These are phyloP conservation scores for Penicillium diatomitis DNA, from an alignment of 495 filamentous ascomycete species.

Conservation along the genomic window DNA sequence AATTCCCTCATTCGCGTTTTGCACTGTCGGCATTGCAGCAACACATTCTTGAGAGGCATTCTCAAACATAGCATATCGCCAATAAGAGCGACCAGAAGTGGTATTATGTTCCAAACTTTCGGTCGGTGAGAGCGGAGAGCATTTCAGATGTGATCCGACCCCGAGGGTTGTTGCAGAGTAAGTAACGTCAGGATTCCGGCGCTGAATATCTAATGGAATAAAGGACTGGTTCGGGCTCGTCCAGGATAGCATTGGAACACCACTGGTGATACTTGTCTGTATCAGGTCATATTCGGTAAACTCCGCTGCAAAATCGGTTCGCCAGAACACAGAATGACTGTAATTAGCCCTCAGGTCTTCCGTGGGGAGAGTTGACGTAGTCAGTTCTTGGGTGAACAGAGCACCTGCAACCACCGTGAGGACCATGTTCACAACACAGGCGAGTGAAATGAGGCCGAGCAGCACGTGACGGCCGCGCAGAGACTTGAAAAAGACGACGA, in stretches of 20 bases:
- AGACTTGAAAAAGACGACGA: slow-evolving; percentile 25
- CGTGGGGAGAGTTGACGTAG: slow-evolving; percentile 19
- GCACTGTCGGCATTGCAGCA: slow-evolving; percentile 19
- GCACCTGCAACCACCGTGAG: slow-evolving; percentile 31
- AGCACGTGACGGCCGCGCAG: slow-evolving; percentile 24
- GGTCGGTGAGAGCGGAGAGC: slow-evolving; percentile 11
- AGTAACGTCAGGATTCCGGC: slow-evolving; percentile 16
- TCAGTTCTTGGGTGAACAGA: slow-evolving; percentile 30
- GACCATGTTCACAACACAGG: slow-evolving; percentile 27
- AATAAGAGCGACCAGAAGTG: slow-evolving; percentile 12
- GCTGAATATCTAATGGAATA: slow-evolving; percentile 19
- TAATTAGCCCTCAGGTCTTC: slow-evolving; percentile 22
- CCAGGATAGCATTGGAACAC: slow-evolving; percentile 30
- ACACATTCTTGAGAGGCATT: slow-evolving; percentile 19
- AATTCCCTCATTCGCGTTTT: slow-evolving; percentile 18
- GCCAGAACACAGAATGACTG: slow-evolving; percentile 24
- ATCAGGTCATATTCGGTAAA: slow-evolving; percentile 36
- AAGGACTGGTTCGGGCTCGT: slow-evolving; percentile 29
- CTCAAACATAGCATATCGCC: slow-evolving; percentile 22
- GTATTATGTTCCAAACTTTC: slow-evolving; percentile 9
- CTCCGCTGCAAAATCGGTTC: slow-evolving; percentile 29
- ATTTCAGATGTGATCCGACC: slow-evolving; percentile 24
- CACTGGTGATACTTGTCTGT: slow-evolving; percentile 33
- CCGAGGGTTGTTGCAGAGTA: slow-evolving; percentile 28
- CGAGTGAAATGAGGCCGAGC: slow-evolving; percentile 24